Base-by-base conservation (phyloP, 1,139 yeast genomes). In the Keqinozyma sinolaborantium region DNA sequence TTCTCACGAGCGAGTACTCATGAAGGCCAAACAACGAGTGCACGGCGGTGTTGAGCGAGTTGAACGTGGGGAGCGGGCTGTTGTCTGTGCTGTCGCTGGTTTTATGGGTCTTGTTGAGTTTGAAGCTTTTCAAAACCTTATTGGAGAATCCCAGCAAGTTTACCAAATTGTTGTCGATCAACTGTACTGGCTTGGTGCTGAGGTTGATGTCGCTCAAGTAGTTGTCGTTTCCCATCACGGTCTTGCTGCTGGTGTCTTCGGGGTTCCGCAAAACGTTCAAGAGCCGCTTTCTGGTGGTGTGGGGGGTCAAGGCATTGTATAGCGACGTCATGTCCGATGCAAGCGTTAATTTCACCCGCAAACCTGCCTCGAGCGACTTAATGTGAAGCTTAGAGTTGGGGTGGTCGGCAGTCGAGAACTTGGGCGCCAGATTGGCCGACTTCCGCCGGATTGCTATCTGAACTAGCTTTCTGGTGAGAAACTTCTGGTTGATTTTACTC, bases 331-430 rank as follows among this genome's bases (percentile, higher is more conserved):
- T 47, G 20, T 69, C 63, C 4, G 74, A 68, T 2, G 70, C 70
- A 26, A 69, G 41, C 0, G 79, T 64, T 14, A 75, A 49, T 32
- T 74, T 62, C 7, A 75, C 68, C 39, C 69, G 59, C 9, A 77
- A 62, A 11, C 74, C 77, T 1, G 79, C 77, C 30, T 75, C 76
- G 18, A 75, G 51, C 4, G 77, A 74, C 36, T 74, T 67, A 4
- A 75, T 66, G 40, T 73, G 79, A 16, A 70, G 58, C 40, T 70
- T 70, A 3, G 44, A 41, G 9, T 13, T 23, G 10, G 35, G 13
- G 23, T 28, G 60, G 44, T 24, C 38, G 44, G 23, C 28, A 30
- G 20, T 38, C 35, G 2, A 45, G 19, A 14, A 36, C 40, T 26
- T 33, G 32, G 13, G 24, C 10, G 21, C n/a, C 8, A 29, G 29